These are phyloP conservation scores for Metschnikowia anglica DNA, from an alignment of 805 yeast genomes.

Conservation along the genomic window DNA sequence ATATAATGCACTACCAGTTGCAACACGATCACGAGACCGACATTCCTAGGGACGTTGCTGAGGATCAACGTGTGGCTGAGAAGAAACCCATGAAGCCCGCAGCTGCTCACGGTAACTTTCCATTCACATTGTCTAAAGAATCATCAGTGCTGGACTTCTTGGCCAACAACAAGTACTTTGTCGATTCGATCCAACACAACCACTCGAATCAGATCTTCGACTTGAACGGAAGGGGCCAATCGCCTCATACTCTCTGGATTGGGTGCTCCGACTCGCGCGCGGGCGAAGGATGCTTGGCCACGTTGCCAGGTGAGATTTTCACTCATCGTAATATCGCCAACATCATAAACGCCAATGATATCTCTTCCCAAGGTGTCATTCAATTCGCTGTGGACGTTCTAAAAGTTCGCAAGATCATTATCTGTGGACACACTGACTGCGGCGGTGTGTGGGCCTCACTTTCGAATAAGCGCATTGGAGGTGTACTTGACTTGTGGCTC, in stretches of 20 bases:
- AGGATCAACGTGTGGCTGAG: slow-evolving; percentile 3
- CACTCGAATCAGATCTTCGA: slow-evolving; percentile 22
- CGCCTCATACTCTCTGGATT: slow-evolving; percentile 25
- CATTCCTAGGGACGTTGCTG: slow-evolving; percentile 18
- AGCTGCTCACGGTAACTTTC: slow-evolving; percentile 29
- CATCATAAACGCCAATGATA: slow-evolving; percentile 22
- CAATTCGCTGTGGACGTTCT: slow-evolving; percentile 24
- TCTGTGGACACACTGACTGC: slow-evolving; percentile 25
- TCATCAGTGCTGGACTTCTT: slow-evolving; percentile 20
- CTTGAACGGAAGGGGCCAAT: slow-evolving; percentile 23
- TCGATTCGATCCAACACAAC: slow-evolving; percentile 22
- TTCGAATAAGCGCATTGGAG: slow-evolving; percentile 23
- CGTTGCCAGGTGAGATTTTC: slow-evolving; percentile 23
- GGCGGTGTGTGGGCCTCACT: slow-evolving; percentile 25
- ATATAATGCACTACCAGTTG: slow-evolving; percentile 39
- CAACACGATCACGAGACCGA: slow-evolving; percentile 42
- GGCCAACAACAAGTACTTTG: slow-evolving; percentile 22
- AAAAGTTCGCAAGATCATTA: slow-evolving; percentile 22
- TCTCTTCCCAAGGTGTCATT: slow-evolving; percentile 23
- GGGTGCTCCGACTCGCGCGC: slow-evolving; percentile 25
- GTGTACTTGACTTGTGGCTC: slow-evolving; percentile 25
- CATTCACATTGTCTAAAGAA: slow-evolving; percentile 47
- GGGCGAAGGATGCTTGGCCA: slow-evolving; percentile 22
- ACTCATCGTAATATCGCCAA: slow-evolving; percentile 25
- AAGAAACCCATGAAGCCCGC: slow-evolving; percentile 16